These are phyloP conservation scores for Suhomyces anneliseae DNA, from an alignment of 1,139 yeast genomes.

Conservation along the genomic window DNA sequence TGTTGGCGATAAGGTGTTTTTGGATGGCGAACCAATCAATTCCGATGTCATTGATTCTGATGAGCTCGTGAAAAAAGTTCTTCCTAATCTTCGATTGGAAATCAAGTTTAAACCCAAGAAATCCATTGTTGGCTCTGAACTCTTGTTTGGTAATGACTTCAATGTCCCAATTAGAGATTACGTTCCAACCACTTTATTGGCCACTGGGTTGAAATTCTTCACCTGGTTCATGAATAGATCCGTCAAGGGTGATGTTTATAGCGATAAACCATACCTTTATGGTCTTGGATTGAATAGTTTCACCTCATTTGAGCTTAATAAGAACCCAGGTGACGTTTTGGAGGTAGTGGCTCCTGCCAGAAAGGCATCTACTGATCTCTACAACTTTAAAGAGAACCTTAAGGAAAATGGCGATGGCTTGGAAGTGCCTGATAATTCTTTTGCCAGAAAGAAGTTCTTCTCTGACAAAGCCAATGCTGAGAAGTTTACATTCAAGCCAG, in stretches of 20 bases:
- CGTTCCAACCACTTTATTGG: conserved; percentile 50
- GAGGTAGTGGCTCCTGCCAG: conserved; percentile 1
- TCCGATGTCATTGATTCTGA: conserved; percentile 9
- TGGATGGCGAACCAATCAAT: conserved; percentile 27
- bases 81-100: conserved; percentile 36
- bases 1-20: conserved; percentile 28
- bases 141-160: conserved; percentile 71
- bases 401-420: conserved; percentile 22
- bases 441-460: conserved; percentile 37
- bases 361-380: conserved; percentile 10
- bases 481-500: conserved; percentile 30
- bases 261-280: conserved; percentile 61
- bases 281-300: conserved; percentile 63
- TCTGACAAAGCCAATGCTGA: conserved; percentile 30
- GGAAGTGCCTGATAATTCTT: conserved; percentile 31
- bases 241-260: conserved; percentile 61
- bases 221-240: conserved; percentile 63
- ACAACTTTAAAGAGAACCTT: conserved; percentile 25
- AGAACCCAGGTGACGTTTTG: conserved; percentile 4
- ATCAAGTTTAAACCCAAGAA: conserved; percentile 41
- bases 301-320: conserved; percentile 31
- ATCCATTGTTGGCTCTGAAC: conserved; percentile 49
- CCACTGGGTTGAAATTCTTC: conserved; percentile 54
- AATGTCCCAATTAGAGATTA: conserved; percentile 57
- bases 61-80: conserved; percentile 8